Percentiles rank a stretch among this genome's conserved stretches.
These are phyloP conservation scores for Silene vulgaris DNA, from an alignment of 179 eudicot species.

Conservation along the genomic window DNA sequence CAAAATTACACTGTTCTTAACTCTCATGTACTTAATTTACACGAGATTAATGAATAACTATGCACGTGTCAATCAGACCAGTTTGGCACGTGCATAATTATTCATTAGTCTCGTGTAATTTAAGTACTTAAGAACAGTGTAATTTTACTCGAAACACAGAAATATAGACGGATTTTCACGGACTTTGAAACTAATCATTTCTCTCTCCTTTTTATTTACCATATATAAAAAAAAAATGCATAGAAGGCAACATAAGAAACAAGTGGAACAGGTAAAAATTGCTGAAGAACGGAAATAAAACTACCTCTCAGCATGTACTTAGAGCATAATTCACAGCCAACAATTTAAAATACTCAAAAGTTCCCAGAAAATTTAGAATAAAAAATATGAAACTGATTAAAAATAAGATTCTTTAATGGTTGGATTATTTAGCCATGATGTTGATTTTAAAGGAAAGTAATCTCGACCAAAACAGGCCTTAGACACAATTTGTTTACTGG, in stretches of 20 bases:
- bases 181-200: neutral
- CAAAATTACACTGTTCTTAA: too few relatives aligned
- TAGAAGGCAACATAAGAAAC: neutral
- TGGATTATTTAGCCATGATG: conserved; percentile 4
- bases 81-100: too few relatives aligned
- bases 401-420: neutral
- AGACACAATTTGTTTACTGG: neutral
- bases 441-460: neutral
- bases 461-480: neutral
- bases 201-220: neutral
- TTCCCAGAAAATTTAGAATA: neutral
- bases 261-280: neutral
- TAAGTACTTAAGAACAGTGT: too few relatives aligned
- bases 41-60: too few relatives aligned
- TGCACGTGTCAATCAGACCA: too few relatives aligned
- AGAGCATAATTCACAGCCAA: neutral
- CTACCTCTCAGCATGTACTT: neutral
- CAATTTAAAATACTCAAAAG: neutral
- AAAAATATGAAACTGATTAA: neutral
- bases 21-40: too few relatives aligned
- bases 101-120: too few relatives aligned
- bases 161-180: neutral
- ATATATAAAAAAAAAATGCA: neutral
- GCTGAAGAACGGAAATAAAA: neutral
- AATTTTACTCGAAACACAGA: neutral